A percentile compares a stretch with the other conserved stretches of the same genome.
phyloP scores from a whole-genome alignment of 371 early-diverging fungal genomes.

The Actinomortierella wolfii region DNA sequence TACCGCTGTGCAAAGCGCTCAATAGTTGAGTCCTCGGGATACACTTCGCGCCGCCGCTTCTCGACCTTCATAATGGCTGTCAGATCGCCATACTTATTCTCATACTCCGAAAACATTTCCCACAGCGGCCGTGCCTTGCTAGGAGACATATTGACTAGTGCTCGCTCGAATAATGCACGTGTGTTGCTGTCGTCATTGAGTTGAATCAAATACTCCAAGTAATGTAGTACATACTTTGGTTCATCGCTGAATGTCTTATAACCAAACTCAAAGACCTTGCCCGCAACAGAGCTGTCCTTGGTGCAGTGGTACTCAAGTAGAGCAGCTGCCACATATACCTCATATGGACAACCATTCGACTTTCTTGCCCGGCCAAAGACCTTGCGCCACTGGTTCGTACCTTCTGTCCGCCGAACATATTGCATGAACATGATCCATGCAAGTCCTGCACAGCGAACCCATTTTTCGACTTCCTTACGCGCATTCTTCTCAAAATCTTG shows the following conservation, averaged over 20 bases:
- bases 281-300: slow-evolving; percentile 84
- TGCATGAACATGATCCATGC: slow-evolving; percentile 92
- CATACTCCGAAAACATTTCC: slow-evolving; percentile 83
- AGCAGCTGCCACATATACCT: slow-evolving; percentile 87
- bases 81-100: slow-evolving; percentile 88
- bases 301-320: slow-evolving; percentile 92
- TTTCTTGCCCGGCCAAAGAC: slow-evolving; percentile 85
- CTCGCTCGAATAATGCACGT: slow-evolving; percentile 88
- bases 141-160: slow-evolving; percentile 72
- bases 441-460: slow-evolving; percentile 66
- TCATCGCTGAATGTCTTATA: slow-evolving; percentile 79
- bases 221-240: slow-evolving; percentile 75
- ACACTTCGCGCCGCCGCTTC: slow-evolving; percentile 74
- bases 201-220: slow-evolving; percentile 85
- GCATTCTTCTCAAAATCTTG: slow-evolving; percentile 63
- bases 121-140: slow-evolving; percentile 78
- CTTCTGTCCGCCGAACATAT: slow-evolving; percentile 80
- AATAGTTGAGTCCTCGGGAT: slow-evolving; percentile 57
- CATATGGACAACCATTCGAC: slow-evolving; percentile 75
- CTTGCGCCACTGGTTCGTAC: slow-evolving; percentile 71
- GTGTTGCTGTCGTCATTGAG: slow-evolving; percentile 93
- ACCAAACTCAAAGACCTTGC: slow-evolving; percentile 91
- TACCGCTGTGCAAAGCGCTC: slow-evolving; percentile 67
- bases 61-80: slow-evolving; percentile 75
- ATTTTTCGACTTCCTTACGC: slow-evolving; percentile 63